A percentile compares a stretch with the other conserved stretches of the same genome.
Conservation (phyloP, 441 rosid genomes). For the Arabidopsis hybrid region DNA sequence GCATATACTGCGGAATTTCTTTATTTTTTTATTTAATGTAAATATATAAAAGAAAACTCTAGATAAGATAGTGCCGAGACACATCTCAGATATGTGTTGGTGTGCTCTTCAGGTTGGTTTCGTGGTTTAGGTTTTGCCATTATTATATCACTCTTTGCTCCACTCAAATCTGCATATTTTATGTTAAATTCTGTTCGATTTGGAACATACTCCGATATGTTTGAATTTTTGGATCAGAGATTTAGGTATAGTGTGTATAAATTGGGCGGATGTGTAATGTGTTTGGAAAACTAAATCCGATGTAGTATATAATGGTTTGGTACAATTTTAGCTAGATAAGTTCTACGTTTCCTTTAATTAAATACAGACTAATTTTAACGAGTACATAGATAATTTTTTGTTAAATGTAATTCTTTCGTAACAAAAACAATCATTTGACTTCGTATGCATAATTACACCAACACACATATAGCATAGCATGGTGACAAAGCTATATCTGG, state of each 20-base stretch:
- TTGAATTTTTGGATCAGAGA: constrained; percentile 8
- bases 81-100: constrained; percentile 31
- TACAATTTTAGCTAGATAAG: not conserved
- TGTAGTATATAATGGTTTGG: not conserved
- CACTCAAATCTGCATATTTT: constrained; percentile 22
- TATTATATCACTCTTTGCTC: constrained; percentile 31
- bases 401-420: not conserved
- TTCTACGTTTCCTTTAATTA: not conserved
- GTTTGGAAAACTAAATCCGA: no score
- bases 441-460: constrained; percentile 7
- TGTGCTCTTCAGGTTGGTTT: constrained; percentile 38
- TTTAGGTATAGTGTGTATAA: not conserved
- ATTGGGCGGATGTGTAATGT: no score
- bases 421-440: not conserved
- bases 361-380: no score
- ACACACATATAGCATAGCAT: not conserved
- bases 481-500: constrained; percentile 19
- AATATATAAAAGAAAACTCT: not conserved
- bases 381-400: no score
- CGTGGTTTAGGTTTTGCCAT: constrained; percentile 34
- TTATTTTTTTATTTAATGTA: not conserved
- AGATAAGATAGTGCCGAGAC: constrained; percentile 30
- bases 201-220: constrained; percentile 7
- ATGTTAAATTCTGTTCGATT: not conserved
- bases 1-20: not conserved